Percentiles rank a stretch among this genome's conserved stretches.
These are phyloP conservation scores for Blastobotrys serpentis DNA, from an alignment of 1,139 yeast species.

Conservation along the genomic window DNA sequence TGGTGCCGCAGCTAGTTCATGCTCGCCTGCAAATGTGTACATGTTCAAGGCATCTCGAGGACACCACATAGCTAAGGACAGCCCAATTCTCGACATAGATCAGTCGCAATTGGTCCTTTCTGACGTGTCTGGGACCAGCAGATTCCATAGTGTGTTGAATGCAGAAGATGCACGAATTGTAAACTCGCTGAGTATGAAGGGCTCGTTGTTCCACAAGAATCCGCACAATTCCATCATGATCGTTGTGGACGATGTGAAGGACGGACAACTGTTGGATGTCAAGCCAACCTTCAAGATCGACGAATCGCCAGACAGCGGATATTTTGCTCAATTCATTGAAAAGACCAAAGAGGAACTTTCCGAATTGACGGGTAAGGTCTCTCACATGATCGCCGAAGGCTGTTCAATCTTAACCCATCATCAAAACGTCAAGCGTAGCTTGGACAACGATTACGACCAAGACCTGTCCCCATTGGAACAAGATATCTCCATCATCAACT, in stretches of 20 bases:
- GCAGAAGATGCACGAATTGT: slow-evolving; percentile 24
- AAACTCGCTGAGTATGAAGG: slow-evolving; percentile 16
- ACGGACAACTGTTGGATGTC: slow-evolving; percentile 16
- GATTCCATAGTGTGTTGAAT: slow-evolving; percentile 20
- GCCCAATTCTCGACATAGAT: slow-evolving; percentile 21
- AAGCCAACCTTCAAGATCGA: slow-evolving; percentile 28
- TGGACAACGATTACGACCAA: neutral
- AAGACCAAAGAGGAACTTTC: slow-evolving; percentile 22
- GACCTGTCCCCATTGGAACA: too few species aligned
- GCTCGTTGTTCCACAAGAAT: slow-evolving; percentile 13
- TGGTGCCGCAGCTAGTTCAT: neutral
- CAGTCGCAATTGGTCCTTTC: slow-evolving; percentile 33
- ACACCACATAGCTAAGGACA: slow-evolving; percentile 14
- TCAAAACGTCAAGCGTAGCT: slow-evolving; percentile 10
- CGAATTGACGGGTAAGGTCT: slow-evolving; percentile 23
- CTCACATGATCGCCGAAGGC: slow-evolving; percentile 23
- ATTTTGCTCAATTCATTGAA: slow-evolving; percentile 23
- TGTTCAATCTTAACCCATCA: slow-evolving; percentile 22
- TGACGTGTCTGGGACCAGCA: slow-evolving; percentile 29
- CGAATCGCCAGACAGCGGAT: slow-evolving; percentile 22
- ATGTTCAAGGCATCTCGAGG: slow-evolving; percentile 13
- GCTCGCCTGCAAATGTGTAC: slow-evolving; percentile 18
- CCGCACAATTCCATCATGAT: slow-evolving; percentile 24
- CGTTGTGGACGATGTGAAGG: slow-evolving; percentile 28
- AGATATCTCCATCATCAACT: slow-evolving; percentile 5